Evolutionary conservation across 1,284 basidiomycete species (phyloP).

Genomic region (Blastosporella zonata): DNA sequence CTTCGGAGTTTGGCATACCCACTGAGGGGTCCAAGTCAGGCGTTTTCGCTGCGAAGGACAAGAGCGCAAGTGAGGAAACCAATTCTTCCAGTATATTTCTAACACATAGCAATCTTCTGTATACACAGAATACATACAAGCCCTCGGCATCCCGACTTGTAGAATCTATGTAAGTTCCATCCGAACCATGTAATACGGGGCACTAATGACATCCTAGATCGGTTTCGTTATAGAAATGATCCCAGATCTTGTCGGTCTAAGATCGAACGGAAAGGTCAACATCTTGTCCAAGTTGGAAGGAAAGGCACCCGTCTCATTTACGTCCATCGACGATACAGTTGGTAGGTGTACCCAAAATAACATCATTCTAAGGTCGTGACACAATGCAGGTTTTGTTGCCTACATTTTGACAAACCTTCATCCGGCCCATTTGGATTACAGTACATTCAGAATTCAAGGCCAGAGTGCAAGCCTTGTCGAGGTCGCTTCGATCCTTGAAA

Average conservation of each 20-base stretch:
- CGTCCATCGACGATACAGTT: conserved; percentile 10
- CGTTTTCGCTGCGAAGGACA: conserved; percentile 9
- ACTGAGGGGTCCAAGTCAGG: conserved; percentile 4
- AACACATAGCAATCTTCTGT: neutral
- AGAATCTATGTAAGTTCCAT: conserved; percentile 9
- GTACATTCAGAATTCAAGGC: conserved; percentile 23
- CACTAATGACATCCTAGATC: neutral
- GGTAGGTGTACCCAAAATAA: neutral
- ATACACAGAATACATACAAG: conserved; percentile 14
- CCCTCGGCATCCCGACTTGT: conserved; percentile 13
- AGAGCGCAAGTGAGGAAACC: conserved; percentile 11
- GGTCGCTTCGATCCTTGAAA: conserved; percentile 8
- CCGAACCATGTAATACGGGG: neutral
- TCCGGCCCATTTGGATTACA: conserved; percentile 21
- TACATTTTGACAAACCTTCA: conserved; percentile 13
- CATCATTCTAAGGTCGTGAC: neutral
- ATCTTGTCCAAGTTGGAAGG: conserved; percentile 6
- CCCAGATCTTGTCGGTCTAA: conserved; percentile 11
- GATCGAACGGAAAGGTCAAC: conserved; percentile 13
- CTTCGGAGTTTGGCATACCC: conserved; percentile 14
- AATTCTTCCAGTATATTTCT: neutral
- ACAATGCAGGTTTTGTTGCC: conserved; percentile 10
- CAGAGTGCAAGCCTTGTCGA: conserved; percentile 9
- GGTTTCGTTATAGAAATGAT: conserved; percentile 12
- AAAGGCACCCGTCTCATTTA: conserved; percentile 10